Evolutionary conservation across 306 rosid genomes (phyloP), one percentile per base, ranked within the genome.

Genomic region (Glycyrrhiza uralensis): DNA sequence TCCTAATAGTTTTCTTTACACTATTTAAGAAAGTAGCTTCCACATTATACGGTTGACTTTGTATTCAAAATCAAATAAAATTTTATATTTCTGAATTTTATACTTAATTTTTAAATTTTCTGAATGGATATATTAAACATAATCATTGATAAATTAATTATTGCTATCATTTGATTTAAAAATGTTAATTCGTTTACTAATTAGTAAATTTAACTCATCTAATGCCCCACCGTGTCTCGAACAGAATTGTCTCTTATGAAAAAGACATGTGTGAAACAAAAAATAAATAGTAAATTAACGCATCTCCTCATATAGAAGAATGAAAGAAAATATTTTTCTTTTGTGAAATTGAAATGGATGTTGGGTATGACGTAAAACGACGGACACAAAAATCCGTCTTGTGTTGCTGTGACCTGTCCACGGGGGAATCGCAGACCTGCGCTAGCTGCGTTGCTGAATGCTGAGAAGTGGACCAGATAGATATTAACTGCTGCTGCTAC

Each of bases 401-500:
- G 66, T 61, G 72, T 80, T n/a, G n/a, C n/a, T n/a, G n/a, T n/a
- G n/a, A n/a, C 35, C 66, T 72, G 64, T 80, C 51, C 69, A 74
- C 64, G 90, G 84, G 78, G 79, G 76, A 64, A 74, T 51, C 41
- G 79, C 81, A 88, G 90, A 82, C 61, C 69, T 36, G 51, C 45
- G n/a, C 6, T 45, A n/a, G 9, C 51, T 45, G 51, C 15, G 22
- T 39, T 51, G 75, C 36, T 72, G 42, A 68, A n/a, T n/a, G 77
- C 42, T 26, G 77, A 75, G 79, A 66, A 76, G 69, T 82, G 92
- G 88, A 80, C 85, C 91, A 80, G 30, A 35, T 24, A 11, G 60
- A 76, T 61, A 74, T 84, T 74, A 83, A 80, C 72, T 74, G 61
- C 30, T 86, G 78, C 85, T 83, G 80, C 86, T 83, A 82, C 86